Evolutionary conservation across 305 asterid genomes (phyloP), one percentile per base, ranked within the genome.

Genomic region (Fraxinus nigra): DNA sequence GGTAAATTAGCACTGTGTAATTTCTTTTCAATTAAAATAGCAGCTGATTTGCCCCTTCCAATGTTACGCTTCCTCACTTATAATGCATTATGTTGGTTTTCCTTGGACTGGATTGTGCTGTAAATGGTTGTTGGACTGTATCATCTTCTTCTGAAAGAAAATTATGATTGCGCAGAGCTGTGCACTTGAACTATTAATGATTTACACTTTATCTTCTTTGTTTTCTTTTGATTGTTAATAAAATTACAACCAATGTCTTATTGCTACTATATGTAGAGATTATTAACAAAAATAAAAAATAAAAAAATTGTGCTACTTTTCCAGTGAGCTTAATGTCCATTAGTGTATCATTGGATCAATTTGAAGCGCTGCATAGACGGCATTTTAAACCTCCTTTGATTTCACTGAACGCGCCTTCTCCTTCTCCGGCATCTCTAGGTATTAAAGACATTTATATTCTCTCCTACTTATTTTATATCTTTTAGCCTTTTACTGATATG

Each of bases 351-450:
- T 72, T 86, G 81, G 84, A 81, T 78, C 91, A 92, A 35, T 84
- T 84, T 75, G 67, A 82, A 69, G 80, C 88, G 40, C 84, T 84
- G 61, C 85, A 81, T 65, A 83, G 89, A 85, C 89, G 54, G 82
- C 93, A 54, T 83, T 77, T 85, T 80, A 90, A 86, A 28, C 82
- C 80, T 54, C 72, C 85, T 81, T 61, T 61, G 83, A 40, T 82
- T 75, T 89, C 85, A 61, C 78, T 89, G 26, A 80, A 85, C 81
- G 94, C 89, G 79, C 95, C 93, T 7, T 89, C 94, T 85, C 90
- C 91, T 78, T 84, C 97, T 79, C 90, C 91, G 18, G 80, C 81
- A 77, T 82, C 93, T 79, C 91, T 83, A 88, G 97, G 99, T 94
- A 90, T 70, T 65, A 67, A 26, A 11, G 73, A 46, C 75, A 80